Percentiles rank a stretch among this genome's conserved stretches.
phyloP scores from a whole-genome alignment of 768 basidiomycete genomes.

The Gymnopilus dilepis region DNA sequence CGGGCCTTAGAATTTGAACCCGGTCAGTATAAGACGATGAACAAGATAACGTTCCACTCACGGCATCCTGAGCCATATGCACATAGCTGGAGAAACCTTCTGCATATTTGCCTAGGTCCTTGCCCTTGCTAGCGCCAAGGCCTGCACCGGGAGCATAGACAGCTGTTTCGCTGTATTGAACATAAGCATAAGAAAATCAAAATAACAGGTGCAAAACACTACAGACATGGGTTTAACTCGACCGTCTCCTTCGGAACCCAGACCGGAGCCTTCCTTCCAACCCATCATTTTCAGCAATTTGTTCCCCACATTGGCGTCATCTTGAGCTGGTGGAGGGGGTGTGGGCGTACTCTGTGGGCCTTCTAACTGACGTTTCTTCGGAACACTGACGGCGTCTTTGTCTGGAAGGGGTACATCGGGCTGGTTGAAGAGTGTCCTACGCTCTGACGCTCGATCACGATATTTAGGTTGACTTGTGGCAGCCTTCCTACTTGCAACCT shows the following conservation, averaged over 20 bases:
- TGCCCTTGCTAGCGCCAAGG: constrained; percentile 90
- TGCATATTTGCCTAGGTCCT: constrained; percentile 74
- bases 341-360: constrained; percentile 69
- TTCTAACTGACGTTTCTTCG: constrained; percentile 49
- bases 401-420: constrained; percentile 81
- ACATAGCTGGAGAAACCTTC: constrained; percentile 76
- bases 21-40: constrained; percentile 8
- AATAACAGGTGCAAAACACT: background rate
- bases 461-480: constrained; percentile 78
- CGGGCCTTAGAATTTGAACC: constrained; percentile 38
- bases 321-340: constrained; percentile 64
- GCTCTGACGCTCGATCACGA: constrained; percentile 92
- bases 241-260: constrained; percentile 84
- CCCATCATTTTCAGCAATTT: constrained; percentile 98
- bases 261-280: constrained; percentile 89
- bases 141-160: constrained; percentile 90
- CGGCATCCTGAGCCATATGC: constrained; percentile 73
- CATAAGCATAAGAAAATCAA: constrained; percentile 3
- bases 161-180: constrained; percentile 66
- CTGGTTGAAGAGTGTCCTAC: constrained; percentile 90
- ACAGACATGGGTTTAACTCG: constrained; percentile 86
- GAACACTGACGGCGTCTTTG: constrained; percentile 36
- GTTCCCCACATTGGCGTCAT: constrained; percentile 88
- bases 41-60: constrained; percentile 36
- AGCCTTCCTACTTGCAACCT: constrained; percentile 63